Conservation (phyloP, 305 asterid species). For the Rubia balearica region DNA sequence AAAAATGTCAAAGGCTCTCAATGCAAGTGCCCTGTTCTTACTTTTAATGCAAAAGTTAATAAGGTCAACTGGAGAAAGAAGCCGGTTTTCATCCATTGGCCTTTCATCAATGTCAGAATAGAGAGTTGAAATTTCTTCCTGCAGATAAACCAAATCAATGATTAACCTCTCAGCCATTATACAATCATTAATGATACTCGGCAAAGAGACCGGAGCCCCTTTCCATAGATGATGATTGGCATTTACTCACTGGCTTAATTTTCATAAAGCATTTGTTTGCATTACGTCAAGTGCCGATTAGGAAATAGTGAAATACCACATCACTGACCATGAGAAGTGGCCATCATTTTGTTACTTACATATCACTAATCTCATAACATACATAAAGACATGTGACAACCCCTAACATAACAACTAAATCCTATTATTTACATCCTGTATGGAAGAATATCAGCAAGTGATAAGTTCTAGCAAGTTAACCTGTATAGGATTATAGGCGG, state of each 20-base stretch:
- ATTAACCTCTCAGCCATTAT: not conserved
- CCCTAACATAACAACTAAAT: no score
- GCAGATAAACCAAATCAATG: constrained; percentile 18
- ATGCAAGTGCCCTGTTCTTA: constrained; percentile 42
- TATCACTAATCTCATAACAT: no score
- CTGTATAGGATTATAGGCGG: not conserved
- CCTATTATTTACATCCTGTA: not conserved
- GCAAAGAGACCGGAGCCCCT: no score
- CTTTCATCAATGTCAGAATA: constrained; percentile 51
- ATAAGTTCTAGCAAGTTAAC: not conserved
- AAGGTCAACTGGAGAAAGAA: constrained; percentile 72
- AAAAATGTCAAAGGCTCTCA: constrained; percentile 73
- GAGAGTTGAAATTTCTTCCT: constrained; percentile 64
- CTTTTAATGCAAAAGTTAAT: constrained; percentile 64
- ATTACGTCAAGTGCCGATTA: no score
- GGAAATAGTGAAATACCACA: no score
- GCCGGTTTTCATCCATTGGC: constrained; percentile 39
- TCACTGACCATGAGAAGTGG: no score
- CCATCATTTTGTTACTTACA: no score
- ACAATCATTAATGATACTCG: not conserved
- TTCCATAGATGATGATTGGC: no score
- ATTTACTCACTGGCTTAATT: no score
- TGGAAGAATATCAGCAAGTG: not conserved
- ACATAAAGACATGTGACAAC: no score
- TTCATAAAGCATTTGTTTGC: no score